Evolutionary conservation across 306 rosid species (phyloP).

Genomic region (Vigna nakashimae): DNA sequence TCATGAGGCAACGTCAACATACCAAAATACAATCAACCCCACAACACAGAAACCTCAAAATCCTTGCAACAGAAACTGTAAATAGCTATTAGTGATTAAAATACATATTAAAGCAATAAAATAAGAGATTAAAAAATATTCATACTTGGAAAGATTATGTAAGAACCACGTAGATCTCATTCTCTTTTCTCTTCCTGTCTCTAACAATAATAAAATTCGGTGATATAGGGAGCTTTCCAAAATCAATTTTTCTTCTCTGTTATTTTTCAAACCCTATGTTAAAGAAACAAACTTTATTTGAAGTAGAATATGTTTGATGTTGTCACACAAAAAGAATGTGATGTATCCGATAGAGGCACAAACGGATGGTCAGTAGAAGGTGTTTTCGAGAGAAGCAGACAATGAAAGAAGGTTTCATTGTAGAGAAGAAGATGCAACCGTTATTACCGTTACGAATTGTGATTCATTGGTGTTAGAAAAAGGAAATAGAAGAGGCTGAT

Average conservation of each 20-base stretch:
- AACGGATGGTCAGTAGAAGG: conserved; percentile 3
- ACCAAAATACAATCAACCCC: conserved; percentile 25
- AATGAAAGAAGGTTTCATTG: conserved; percentile 42
- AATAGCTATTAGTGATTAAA: neutral
- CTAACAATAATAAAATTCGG: conserved; percentile 22
- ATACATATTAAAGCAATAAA: too few relatives aligned
- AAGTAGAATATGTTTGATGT: neutral
- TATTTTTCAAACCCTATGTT: neutral
- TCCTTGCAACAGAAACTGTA: neutral
- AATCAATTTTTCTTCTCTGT: neutral
- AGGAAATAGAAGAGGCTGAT: conserved; percentile 40
- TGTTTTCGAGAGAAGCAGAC: neutral
- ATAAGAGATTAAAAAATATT: too few relatives aligned
- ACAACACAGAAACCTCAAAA: neutral
- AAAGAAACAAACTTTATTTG: neutral
- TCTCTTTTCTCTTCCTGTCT: conserved; percentile 13
- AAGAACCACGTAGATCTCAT: conserved; percentile 52
- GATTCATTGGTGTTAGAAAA: conserved; percentile 34
- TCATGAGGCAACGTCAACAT: conserved; percentile 48
- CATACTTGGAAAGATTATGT: conserved; percentile 38
- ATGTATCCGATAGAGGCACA: neutral
- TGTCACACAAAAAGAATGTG: neutral
- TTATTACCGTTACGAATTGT: conserved; percentile 70
- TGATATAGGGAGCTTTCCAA: neutral
- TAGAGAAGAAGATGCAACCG: conserved; percentile 70